These are phyloP conservation scores for Rhododendron kiyosumense DNA, from an alignment of 148 eudicot genomes.

Conservation along the genomic window DNA sequence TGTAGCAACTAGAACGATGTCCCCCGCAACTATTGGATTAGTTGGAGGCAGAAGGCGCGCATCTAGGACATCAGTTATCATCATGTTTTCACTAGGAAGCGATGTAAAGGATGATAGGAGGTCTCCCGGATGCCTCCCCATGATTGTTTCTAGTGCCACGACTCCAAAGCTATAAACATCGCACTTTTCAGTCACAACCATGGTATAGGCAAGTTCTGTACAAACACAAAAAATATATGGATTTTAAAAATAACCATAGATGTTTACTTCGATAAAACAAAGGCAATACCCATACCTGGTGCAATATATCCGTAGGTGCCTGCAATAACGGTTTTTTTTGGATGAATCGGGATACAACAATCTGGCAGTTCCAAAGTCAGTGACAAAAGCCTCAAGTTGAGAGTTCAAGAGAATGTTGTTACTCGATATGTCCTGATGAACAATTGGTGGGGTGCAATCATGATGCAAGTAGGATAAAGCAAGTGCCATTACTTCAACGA, in stretches of 20 bases:
- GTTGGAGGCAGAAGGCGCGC: too few relatives aligned
- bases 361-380: neutral
- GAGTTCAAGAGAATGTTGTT: conserved; percentile 11
- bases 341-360: neutral
- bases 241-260: neutral
- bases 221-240: neutral
- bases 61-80: too few relatives aligned
- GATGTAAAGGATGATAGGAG: too few relatives aligned
- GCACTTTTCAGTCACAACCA: too few relatives aligned
- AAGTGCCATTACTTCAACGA: neutral
- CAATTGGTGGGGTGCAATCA: neutral
- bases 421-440: conserved; percentile 3
- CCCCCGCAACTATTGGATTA: too few relatives aligned
- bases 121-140: too few relatives aligned
- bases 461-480: conserved; percentile 15
- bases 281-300: neutral
- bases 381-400: neutral
- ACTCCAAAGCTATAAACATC: too few relatives aligned
- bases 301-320: neutral
- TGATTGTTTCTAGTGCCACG: too few relatives aligned
- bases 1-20: too few relatives aligned
- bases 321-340: neutral
- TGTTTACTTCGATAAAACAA: neutral
- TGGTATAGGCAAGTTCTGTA: too few relatives aligned
- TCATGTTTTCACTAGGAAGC: too few relatives aligned